These are phyloP conservation scores for Escallonia rubra DNA, from an alignment of 129 eudicot genomes.

Conservation along the genomic window DNA sequence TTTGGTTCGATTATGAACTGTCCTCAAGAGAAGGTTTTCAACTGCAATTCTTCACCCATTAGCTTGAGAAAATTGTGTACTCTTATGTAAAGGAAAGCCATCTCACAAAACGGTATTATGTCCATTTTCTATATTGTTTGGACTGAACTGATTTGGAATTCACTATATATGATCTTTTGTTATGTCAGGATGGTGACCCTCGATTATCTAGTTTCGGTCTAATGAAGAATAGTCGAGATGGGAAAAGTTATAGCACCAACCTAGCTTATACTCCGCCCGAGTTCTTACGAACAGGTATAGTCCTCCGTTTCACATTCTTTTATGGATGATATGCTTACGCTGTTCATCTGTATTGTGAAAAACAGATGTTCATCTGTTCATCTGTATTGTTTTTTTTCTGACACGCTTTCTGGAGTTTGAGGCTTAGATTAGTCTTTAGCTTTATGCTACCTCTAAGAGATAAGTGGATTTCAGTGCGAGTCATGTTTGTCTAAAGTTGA, in stretches of 20 bases:
- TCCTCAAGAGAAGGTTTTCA: too few species aligned
- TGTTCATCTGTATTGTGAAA: too few species aligned
- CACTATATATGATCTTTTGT: constrained; percentile 8
- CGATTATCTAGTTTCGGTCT: constrained; percentile 93
- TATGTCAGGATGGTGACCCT: constrained; percentile 91
- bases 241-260: constrained; percentile 97
- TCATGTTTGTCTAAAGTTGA: too few species aligned
- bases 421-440: neutral
- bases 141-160: neutral
- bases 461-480: neutral
- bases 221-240: constrained; percentile 97
- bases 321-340: neutral
- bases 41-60: too few species aligned
- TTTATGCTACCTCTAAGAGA: neutral
- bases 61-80: too few species aligned
- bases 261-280: constrained; percentile 99
- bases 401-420: neutral
- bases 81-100: too few species aligned
- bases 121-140: neutral
- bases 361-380: too few species aligned
- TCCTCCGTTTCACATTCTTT: neutral
- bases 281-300: constrained; percentile 89
- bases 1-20: too few species aligned
- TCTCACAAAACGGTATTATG: neutral
- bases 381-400: too few species aligned